Base-by-base conservation (phyloP, 345 rosid genomes). In the Pugionium dolabratum region DNA sequence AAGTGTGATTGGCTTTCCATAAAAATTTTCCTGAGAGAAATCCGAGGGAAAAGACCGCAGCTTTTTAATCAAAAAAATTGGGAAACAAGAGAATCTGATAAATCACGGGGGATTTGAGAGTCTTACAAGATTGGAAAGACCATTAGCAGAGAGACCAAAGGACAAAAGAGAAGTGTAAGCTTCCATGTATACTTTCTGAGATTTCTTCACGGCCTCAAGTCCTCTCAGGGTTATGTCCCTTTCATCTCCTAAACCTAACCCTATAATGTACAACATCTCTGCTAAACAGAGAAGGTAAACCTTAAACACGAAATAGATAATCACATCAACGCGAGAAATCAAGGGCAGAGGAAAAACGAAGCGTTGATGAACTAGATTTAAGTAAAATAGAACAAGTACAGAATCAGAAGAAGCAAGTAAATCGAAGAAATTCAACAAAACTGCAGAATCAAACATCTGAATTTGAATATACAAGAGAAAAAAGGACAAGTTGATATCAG, bases 91-190 rank as follows among this genome's bases (percentile, higher is more conserved):
- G 9, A 59, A 42, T 46, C 27, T 26, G 32, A 62, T 29, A 25
- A 6, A 27, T 1, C 3, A 46, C 27, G 8, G 7, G 5, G 4
- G 41, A 7, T 37, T 9, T 43, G 29, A 51, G 42, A 47, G 55
- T 70, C 74, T 64, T 56, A 89, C 96, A 75, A 90, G 78, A 76
- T 78, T 72, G 62, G 93, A 82, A 43, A 93, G 77, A 9, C 97
- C 98, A 50, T 80, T 67, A 4, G 84, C 5, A 53, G 98, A 85
- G 74, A 90, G 83, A 64, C 97, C 96, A 18, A 90, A 93, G 44
- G 91, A 90, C 73, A 90, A 85, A 67, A 92, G 91, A 59, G 98
- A 89, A 65, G 98, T 92, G 74, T 92, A 92, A 54, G 95, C 95
- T 82, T 92, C 98, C 69, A 89, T 84, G 79, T 83, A 92, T 30